A percentile compares a stretch with the other conserved stretches of the same genome.
Evolutionary conservation across 768 basidiomycete genomes (phyloP).

Genomic region (Gloeopeniophorella convolvens): DNA sequence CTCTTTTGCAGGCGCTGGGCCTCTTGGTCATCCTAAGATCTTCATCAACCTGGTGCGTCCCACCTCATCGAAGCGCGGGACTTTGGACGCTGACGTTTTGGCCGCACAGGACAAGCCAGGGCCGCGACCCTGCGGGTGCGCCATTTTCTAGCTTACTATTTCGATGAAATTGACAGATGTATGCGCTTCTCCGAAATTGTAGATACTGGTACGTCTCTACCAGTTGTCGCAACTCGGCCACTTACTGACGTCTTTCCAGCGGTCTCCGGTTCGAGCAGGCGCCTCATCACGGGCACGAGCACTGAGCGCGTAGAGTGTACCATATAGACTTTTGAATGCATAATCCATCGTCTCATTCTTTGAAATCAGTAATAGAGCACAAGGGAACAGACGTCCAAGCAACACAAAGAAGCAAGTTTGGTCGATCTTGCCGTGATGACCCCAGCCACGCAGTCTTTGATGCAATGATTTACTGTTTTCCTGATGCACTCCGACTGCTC

Average conservation of each 20-base stretch:
- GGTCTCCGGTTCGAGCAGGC: conserved; percentile 88
- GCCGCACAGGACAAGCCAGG: conserved; percentile 73
- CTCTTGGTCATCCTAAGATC: conserved; percentile 94
- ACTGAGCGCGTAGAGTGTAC: conserved; percentile 17
- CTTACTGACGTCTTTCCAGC: conserved; percentile 34
- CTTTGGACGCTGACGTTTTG: conserved; percentile 6
- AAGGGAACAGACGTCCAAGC: too few relatives aligned
- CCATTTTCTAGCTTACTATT: conserved; percentile 21
- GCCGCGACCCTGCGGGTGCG: conserved; percentile 85
- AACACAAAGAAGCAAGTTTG: too few relatives aligned
- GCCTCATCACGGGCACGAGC: conserved; percentile 57
- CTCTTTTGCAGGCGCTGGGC: conserved; percentile 65
- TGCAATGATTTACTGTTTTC: conserved; percentile 6
- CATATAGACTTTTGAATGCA: neutral
- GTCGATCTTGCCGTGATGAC: too few relatives aligned
- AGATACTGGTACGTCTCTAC: conserved; percentile 42
- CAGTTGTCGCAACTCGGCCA: neutral
- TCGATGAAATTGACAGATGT: conserved; percentile 6
- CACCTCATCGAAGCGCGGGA: neutral
- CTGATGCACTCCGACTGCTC: conserved; percentile 10
- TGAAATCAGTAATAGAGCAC: conserved; percentile 2
- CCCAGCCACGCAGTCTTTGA: too few relatives aligned
- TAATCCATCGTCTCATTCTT: neutral
- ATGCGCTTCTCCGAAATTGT: conserved; percentile 15
- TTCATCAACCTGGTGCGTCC: conserved; percentile 85